These are phyloP conservation scores for Fusarium nygamai DNA, from an alignment of 2,329 filamentous ascomycete genomes.

Conservation along the genomic window DNA sequence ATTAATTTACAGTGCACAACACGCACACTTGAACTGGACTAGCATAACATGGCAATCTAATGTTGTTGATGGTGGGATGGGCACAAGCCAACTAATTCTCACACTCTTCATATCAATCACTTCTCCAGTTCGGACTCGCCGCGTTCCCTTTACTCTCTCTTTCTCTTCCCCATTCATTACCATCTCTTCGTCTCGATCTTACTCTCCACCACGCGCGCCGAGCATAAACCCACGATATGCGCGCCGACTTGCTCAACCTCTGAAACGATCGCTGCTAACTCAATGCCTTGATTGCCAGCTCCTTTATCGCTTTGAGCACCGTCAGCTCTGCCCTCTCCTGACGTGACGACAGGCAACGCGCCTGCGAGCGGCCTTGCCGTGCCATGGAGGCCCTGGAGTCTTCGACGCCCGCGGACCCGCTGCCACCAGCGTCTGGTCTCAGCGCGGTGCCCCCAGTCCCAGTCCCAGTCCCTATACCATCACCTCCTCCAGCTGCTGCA, in stretches of 20 bases:
- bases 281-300: conserved; percentile 40
- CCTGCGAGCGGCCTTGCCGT: conserved; percentile 35
- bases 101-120: conserved; percentile 10
- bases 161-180: conserved; percentile 3
- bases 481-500: conserved; percentile 28
- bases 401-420: conserved; percentile 37
- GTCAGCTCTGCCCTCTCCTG: conserved; percentile 40
- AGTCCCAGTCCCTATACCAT: conserved; percentile 27
- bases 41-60: conserved; percentile 40
- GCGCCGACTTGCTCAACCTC: conserved; percentile 13
- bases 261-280: conserved; percentile 35
- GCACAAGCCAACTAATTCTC: conserved; percentile 26
- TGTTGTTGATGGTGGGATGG: conserved; percentile 30
- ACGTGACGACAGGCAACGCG: conserved; percentile 27
- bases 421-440: conserved; percentile 44
- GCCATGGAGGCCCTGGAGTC: conserved; percentile 44
- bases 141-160: conserved; percentile 2
- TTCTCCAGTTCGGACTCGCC: conserved; percentile 23
- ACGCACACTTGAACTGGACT: conserved; percentile 1
- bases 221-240: conserved; percentile 27
- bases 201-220: background rate
- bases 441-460: conserved; percentile 39
- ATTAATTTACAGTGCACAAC: conserved; percentile 18
- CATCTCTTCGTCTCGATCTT: background rate
- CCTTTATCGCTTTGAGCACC: conserved; percentile 41